Conservation (phyloP, 2,329 filamentous ascomycete genomes). For the Gyromitra esculenta region DNA sequence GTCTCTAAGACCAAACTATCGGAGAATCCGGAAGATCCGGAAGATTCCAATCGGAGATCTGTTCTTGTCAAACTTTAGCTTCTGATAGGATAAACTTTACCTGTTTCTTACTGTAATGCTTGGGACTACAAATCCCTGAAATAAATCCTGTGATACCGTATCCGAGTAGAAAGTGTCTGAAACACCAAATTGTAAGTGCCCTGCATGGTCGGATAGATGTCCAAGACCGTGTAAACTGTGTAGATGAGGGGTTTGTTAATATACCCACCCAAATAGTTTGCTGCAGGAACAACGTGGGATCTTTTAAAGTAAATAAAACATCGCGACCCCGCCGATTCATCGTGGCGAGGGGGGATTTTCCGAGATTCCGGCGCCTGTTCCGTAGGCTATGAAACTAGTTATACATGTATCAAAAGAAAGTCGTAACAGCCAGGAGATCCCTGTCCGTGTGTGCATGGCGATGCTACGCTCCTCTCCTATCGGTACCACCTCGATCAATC, state of each 20-base stretch:
- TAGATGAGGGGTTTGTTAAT: constrained; percentile 40
- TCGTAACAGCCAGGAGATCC: constrained; percentile 12
- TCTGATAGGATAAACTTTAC: constrained; percentile 31
- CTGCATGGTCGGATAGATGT: constrained; percentile 10
- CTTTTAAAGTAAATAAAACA: constrained; percentile 14
- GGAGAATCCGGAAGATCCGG: constrained; percentile 26
- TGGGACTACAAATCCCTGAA: background rate
- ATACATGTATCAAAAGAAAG: constrained; percentile 29
- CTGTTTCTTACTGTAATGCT: background rate
- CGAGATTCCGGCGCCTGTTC: constrained; percentile 52
- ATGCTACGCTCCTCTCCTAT: constrained; percentile 32
- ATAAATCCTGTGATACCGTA: background rate
- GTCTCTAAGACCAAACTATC: constrained; percentile 4
- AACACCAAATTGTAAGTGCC: constrained; percentile 11
- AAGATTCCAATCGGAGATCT: constrained; percentile 23
- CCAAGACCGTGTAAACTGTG: background rate
- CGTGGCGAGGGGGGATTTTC: constrained; percentile 38
- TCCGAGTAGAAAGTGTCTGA: background rate
- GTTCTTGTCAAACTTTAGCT: constrained; percentile 10
- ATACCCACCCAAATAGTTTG: constrained; percentile 18
- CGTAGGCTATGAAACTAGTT: constrained; percentile 31
- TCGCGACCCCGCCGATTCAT: constrained; percentile 15
- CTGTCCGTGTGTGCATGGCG: constrained; percentile 37
- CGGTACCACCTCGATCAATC: constrained; percentile 17
- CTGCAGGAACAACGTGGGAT: constrained; percentile 44